Percentiles rank a stretch among this genome's conserved stretches.
Conservation (phyloP, 495 filamentous ascomycete genomes). For the Aspergillus bridgeri region DNA sequence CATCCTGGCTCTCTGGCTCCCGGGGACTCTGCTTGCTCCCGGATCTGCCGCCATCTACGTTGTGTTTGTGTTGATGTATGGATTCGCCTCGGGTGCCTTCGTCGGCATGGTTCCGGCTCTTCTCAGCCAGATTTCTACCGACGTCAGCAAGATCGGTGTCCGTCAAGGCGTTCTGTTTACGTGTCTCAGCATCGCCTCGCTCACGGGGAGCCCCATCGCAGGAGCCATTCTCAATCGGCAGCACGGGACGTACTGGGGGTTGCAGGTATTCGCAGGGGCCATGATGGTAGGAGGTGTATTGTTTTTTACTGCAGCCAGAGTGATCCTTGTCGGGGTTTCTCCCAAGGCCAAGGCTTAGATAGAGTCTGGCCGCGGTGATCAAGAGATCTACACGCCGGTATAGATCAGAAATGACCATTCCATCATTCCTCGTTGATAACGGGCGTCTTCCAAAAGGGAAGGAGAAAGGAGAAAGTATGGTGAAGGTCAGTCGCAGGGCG, state of each 20-base stretch:
- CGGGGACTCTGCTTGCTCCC: slow-evolving; percentile 8
- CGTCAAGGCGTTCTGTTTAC: slow-evolving; percentile 16
- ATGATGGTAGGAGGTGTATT: slow-evolving; percentile 13
- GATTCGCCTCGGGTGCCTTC: slow-evolving; percentile 31
- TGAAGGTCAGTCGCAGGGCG: too few relatives aligned
- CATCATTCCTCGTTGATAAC: too few relatives aligned
- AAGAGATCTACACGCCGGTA: too few relatives aligned
- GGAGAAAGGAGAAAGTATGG: too few relatives aligned
- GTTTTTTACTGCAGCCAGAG: slow-evolving; percentile 7
- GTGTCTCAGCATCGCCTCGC: slow-evolving; percentile 44
- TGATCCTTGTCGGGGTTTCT: slow-evolving; percentile 6
- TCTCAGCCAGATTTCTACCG: slow-evolving; percentile 25
- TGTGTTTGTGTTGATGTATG: slow-evolving; percentile 25
- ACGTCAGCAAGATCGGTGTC: slow-evolving; percentile 18
- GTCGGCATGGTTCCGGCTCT: slow-evolving; percentile 26
- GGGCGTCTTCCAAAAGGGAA: too few relatives aligned
- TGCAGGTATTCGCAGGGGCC: slow-evolving; percentile 18
- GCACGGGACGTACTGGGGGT: slow-evolving; percentile 10
- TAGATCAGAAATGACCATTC: too few relatives aligned
- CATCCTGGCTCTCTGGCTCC: slow-evolving; percentile 28
- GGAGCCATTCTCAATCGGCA: slow-evolving; percentile 33
- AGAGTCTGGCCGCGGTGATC: neutral
- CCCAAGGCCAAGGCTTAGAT: slow-evolving; percentile 1
- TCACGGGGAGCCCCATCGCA: slow-evolving; percentile 64
- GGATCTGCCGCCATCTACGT: slow-evolving; percentile 22